Evolutionary conservation across 2,329 filamentous ascomycete genomes (phyloP).

Genomic region (Colletotrichum musae): DNA sequence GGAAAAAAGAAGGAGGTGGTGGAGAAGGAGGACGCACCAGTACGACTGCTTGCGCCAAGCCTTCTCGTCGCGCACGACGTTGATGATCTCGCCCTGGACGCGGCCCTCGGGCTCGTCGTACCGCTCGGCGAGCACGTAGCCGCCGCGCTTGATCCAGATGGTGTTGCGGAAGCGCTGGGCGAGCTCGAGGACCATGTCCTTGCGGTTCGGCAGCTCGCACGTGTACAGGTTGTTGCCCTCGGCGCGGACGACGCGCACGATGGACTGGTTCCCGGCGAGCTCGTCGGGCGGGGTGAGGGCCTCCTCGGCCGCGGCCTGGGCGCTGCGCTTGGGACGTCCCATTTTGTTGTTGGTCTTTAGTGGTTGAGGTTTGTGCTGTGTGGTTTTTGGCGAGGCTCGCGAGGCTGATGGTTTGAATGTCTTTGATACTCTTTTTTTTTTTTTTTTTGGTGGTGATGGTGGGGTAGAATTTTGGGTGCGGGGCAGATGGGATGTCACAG

Average conservation of each 20-base stretch:
- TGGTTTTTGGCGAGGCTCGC: background rate
- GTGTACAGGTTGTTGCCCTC: slow-evolving; percentile 92
- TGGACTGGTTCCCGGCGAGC: slow-evolving; percentile 73
- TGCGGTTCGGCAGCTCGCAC: slow-evolving; percentile 78
- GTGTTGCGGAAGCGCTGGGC: slow-evolving; percentile 89
- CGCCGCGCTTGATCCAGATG: slow-evolving; percentile 92
- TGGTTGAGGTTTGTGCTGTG: no score
- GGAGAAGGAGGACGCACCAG: slow-evolving; percentile 71
- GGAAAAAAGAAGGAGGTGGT: background rate
- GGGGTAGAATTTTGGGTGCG: slow-evolving; percentile 31
- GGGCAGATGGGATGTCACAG: slow-evolving; percentile 13
- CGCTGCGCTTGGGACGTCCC: slow-evolving; percentile 74
- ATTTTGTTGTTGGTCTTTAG: no score
- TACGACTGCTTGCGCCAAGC: slow-evolving; percentile 90
- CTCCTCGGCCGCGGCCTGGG: slow-evolving; percentile 84
- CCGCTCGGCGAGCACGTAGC: slow-evolving; percentile 85
- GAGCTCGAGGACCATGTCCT: slow-evolving; percentile 82
- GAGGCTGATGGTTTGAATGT: slow-evolving; percentile 1
- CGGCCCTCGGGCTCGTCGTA: slow-evolving; percentile 81
- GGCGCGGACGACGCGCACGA: slow-evolving; percentile 85
- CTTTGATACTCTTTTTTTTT: slow-evolving; percentile 10
- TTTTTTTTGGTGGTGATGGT: slow-evolving; percentile 22
- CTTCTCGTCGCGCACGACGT: slow-evolving; percentile 92
- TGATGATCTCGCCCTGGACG: slow-evolving; percentile 90
- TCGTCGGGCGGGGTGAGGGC: slow-evolving; percentile 70